Base-by-base conservation (phyloP, 2,329 filamentous ascomycete species). In the Sarocladiaceae sp. region DNA sequence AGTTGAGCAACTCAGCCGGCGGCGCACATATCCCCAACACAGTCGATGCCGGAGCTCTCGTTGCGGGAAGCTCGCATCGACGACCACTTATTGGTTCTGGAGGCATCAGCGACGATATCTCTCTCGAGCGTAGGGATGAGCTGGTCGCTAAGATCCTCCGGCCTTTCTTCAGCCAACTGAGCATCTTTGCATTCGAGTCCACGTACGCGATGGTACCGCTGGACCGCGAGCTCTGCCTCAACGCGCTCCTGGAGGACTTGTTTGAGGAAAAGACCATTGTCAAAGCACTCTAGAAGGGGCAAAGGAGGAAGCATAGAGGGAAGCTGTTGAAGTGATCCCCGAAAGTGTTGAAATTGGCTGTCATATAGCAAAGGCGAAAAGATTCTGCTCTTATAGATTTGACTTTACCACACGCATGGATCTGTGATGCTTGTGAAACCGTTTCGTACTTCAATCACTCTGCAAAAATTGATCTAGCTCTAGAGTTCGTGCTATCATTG, bases 111-210 rank as follows among this genome's bases (percentile, higher is more conserved):
- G 74, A 80, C 45, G 73, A 78, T 16, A 66, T 78, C 2, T 59
- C 61, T 24, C 64, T 81, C 29, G 82, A 85, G 50, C 70, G 74
- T 50, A 78, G 72, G 55, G 79, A 83, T 44, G 80, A 83, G 61
- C 65, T 97, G 47, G 78, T 93, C 4, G 80, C 81, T 47, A 84
- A 84, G 58, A 77, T 96, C 11, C 65, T 97, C 50, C 74, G 86
- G 53, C 91, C 91, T 0, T 97, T 96, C 66, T 88, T 97, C 58
- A 85, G 84, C 12, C 86, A 94, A 59, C 67, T 98, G 51, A 96
- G 90, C 60, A 96, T 98, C 56, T 87, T 83, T 60, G 84, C 87
- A 0, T 98, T 96, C 65, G 93, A 98, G 68, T 85, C 83, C 49
- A 91, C 85, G 45, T 98, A 98, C 62, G 81, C 84, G 13, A 90